phyloP scores from a whole-genome alignment of 129 eudicot genomes.

The Pulicaria dysenterica region DNA sequence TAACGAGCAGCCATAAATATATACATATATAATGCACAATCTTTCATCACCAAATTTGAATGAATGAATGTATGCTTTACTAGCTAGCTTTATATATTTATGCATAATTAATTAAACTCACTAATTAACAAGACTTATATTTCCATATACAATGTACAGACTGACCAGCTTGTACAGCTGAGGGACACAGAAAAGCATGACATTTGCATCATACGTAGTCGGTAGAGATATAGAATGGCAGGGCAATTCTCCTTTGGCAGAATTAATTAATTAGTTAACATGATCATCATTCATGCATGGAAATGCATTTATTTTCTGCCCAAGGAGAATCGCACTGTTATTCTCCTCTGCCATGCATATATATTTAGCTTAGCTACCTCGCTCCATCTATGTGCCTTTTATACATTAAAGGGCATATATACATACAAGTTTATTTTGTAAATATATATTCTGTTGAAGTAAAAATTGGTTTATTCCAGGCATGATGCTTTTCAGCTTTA shows the following conservation, averaged over 20 bases:
- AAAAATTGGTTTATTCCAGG: conserved; percentile 46
- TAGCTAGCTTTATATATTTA: no score
- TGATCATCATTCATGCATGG: conserved; percentile 6
- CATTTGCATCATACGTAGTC: background rate
- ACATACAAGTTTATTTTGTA: conserved; percentile 33
- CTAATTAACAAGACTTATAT: no score
- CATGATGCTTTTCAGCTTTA: conserved; percentile 49
- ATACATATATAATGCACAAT: no score
- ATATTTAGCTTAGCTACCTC: conserved; percentile 9
- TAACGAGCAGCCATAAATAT: no score
- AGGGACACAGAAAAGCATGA: no score
- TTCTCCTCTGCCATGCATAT: conserved; percentile 32
- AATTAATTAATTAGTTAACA: background rate
- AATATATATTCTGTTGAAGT: conserved; percentile 50
- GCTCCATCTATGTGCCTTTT: conserved; percentile 29
- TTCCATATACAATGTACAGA: no score
- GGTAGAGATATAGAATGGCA: conserved; percentile 49
- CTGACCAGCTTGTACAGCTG: no score
- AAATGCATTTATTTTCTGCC: conserved; percentile 48
- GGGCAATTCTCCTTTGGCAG: conserved; percentile 82
- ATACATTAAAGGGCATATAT: background rate
- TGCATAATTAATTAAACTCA: no score
- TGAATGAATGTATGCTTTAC: no score
- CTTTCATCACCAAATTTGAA: no score
- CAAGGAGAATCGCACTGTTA: conserved; percentile 60